Evolutionary conservation across 495 filamentous ascomycete genomes (phyloP).

Genomic region (Xylaria palmicola): DNA sequence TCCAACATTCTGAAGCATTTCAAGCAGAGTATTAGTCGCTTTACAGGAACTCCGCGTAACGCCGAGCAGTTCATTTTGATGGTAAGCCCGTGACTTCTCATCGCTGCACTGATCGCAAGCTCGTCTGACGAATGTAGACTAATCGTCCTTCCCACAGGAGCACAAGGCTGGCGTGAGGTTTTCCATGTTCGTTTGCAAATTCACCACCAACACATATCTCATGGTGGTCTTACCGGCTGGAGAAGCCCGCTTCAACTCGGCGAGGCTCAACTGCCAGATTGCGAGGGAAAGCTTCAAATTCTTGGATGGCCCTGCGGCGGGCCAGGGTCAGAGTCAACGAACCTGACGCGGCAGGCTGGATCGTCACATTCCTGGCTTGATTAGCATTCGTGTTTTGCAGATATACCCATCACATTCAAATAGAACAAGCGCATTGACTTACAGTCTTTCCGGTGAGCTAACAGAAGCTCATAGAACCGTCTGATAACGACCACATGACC

Average conservation of each 20-base stretch:
- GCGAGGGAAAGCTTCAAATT: conserved; percentile 76
- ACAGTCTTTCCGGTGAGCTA: neutral
- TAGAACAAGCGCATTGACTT: neutral
- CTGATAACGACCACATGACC: neutral
- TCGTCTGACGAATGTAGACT: conserved; percentile 4
- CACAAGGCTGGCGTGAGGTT: conserved; percentile 62
- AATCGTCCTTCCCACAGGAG: conserved; percentile 33
- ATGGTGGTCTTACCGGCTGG: conserved; percentile 86
- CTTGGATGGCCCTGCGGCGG: conserved; percentile 40
- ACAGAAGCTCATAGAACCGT: neutral
- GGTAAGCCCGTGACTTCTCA: too few relatives aligned
- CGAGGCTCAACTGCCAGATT: conserved; percentile 82
- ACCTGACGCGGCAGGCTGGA: neutral
- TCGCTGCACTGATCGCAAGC: too few relatives aligned
- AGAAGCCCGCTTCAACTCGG: conserved; percentile 83
- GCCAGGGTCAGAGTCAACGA: conserved; percentile 17
- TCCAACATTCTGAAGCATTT: conserved; percentile 97
- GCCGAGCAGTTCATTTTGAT: conserved; percentile 56
- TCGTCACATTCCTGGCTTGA: neutral
- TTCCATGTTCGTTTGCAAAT: conserved; percentile 85
- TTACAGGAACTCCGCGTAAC: conserved; percentile 53
- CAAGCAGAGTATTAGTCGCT: conserved; percentile 67
- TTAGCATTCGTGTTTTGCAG: conserved; percentile 1
- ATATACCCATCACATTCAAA: conserved; percentile 8
- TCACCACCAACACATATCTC: conserved; percentile 96